Evolutionary conservation across 331 rosid species (phyloP).

Genomic region (Spiraea crenata): DNA sequence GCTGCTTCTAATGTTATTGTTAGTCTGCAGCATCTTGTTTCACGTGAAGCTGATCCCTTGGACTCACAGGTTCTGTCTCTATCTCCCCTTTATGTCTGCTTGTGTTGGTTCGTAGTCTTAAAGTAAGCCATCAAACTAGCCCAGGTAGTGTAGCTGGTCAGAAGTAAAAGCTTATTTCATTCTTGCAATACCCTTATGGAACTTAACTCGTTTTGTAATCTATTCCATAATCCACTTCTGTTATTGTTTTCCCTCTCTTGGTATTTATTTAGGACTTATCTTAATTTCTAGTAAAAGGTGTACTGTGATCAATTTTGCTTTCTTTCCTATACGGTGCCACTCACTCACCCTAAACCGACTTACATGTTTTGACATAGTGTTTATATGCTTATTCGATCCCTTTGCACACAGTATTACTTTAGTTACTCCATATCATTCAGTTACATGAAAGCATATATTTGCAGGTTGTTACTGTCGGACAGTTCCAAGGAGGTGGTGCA

Average conservation of each 20-base stretch:
- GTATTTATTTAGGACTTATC: too few species aligned
- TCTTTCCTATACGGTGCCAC: background rate
- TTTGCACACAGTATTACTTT: background rate
- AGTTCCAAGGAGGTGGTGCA: slow-evolving; percentile 68
- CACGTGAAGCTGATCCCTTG: slow-evolving; percentile 78
- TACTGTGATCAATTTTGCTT: background rate
- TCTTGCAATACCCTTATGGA: background rate
- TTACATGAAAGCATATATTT: slow-evolving; percentile 7
- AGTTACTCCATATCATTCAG: background rate
- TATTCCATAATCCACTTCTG: background rate
- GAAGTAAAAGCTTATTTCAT: background rate
- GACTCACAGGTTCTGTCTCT: slow-evolving; percentile 61
- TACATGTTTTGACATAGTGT: too few species aligned
- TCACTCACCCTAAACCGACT: background rate
- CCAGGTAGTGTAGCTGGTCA: background rate
- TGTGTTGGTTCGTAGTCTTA: too few species aligned
- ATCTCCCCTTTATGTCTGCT: background rate
- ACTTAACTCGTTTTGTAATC: too few species aligned
- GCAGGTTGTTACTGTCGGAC: slow-evolving; percentile 71
- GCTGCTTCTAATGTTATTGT: slow-evolving; percentile 71
- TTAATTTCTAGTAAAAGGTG: background rate
- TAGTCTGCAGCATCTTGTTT: slow-evolving; percentile 77
- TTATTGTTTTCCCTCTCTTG: background rate
- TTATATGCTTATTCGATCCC: background rate
- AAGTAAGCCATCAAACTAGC: background rate